These are phyloP conservation scores for Solanum paucissectum DNA, from an alignment of 257 asterid genomes.

Conservation along the genomic window DNA sequence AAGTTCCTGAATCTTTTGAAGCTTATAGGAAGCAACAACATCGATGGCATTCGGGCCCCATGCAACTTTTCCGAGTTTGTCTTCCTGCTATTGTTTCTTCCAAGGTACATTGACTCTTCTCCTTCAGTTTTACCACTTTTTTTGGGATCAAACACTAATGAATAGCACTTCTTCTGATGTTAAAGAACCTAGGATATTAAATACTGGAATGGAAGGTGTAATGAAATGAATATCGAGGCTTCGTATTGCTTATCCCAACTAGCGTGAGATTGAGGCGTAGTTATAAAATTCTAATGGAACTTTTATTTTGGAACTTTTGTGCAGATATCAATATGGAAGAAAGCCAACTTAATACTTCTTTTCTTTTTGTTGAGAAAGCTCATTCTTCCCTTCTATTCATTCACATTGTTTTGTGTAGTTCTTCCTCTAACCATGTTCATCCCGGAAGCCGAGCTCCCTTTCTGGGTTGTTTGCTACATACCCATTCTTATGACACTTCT, in stretches of 20 bases:
- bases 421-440: conserved; percentile 66
- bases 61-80: conserved; percentile 70
- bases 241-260: neutral
- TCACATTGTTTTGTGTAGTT: conserved; percentile 55
- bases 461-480: conserved; percentile 52
- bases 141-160: neutral
- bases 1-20: conserved; percentile 68
- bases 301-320: neutral
- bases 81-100: conserved; percentile 48
- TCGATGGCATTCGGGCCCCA: conserved; percentile 77
- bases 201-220: neutral
- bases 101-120: conserved; percentile 24
- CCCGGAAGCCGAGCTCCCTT: conserved; percentile 54
- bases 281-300: neutral
- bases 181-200: neutral
- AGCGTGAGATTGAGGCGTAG: neutral
- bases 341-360: conserved; percentile 49
- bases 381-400: conserved; percentile 69
- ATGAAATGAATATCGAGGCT: neutral
- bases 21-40: conserved; percentile 73
- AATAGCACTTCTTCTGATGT: neutral
- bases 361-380: conserved; percentile 57
- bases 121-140: neutral
- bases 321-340: conserved; percentile 67
- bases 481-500: conserved; percentile 50